Base-by-base conservation (phyloP, 768 basidiomycete genomes). In the Collybiopsis luxurians region DNA sequence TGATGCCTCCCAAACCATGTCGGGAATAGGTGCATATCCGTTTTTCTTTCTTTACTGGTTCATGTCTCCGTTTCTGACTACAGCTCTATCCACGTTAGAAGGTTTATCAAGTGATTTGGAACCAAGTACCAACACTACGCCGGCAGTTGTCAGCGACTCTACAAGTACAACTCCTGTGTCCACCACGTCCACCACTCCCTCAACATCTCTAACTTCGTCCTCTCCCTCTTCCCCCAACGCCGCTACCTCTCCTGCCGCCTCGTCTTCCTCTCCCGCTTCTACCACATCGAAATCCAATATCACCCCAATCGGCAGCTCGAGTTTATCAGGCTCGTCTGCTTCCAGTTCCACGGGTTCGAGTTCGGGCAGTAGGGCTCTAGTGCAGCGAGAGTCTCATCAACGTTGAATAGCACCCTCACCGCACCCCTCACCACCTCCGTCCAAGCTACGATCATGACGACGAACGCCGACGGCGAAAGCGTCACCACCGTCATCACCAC, bases 241-340 rank as follows among this genome's bases (percentile, higher is more conserved):
- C 17, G 19, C 52, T 43, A 12, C 52, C 39, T 42, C 52, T 19
- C n/a, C 21, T 17, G 27, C n/a, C 24, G n/a, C 52, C 4, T 13
- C 38, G 10, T 51, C 49, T 11, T 56, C 61, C 36, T 55, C 44
- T 45, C 53, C 62, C 23, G 44, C 43, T 36, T 24, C 60, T 11
- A 26, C 3, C 31, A 39, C 38, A 10, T 39, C 38, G 38, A 10
- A 10, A 39, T 51, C 49, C 15, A 19, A 51, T 15, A 26, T 24
- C n/a, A 27, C 40, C 10, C n/a, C n/a, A n/a, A n/a, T n/a, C n/a
- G n/a, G n/a, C n/a, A n/a, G n/a, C 40, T 42, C 39, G 12, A n/a
- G n/a, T n/a, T 42, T 23, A n/a, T n/a, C n/a, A n/a, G n/a, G n/a
- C n/a, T n/a, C n/a, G n/a, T n/a, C n/a, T n/a, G n/a, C n/a, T n/a